Percentiles rank a stretch among this genome's conserved stretches.
phyloP scores from a whole-genome alignment of 805 yeast genomes.

The Wickerhamiella sergipiensis region DNA sequence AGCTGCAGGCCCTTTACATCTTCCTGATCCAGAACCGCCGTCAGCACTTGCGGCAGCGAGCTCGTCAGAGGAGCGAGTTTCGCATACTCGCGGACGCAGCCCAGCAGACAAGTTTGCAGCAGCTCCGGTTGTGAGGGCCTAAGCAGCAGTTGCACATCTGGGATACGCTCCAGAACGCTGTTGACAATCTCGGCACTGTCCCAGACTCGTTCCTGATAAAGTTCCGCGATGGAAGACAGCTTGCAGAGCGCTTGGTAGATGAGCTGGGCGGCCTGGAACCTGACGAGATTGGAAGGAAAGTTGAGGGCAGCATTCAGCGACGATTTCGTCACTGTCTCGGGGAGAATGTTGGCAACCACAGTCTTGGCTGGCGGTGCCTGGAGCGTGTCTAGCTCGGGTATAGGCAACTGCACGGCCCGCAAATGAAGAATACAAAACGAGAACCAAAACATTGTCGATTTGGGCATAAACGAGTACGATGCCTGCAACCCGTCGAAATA shows the following conservation, averaged over 20 bases:
- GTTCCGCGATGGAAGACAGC: slow-evolving; percentile 30
- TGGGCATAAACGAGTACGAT: slow-evolving; percentile 51
- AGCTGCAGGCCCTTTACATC: slow-evolving; percentile 15
- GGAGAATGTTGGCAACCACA: slow-evolving; percentile 45
- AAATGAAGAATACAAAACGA: slow-evolving; percentile 53
- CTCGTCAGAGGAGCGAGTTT: neutral
- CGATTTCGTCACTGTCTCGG: slow-evolving; percentile 46
- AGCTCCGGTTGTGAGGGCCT: slow-evolving; percentile 6
- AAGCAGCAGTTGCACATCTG: slow-evolving; percentile 20
- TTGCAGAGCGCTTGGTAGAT: slow-evolving; percentile 42
- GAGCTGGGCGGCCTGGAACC: slow-evolving; percentile 51
- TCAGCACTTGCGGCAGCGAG: slow-evolving; percentile 1
- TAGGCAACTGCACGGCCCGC: slow-evolving; percentile 41
- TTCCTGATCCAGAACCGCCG: slow-evolving; percentile 6
- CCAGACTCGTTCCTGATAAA: slow-evolving; percentile 32
- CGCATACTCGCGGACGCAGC: slow-evolving; percentile 4
- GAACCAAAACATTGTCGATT: slow-evolving; percentile 68
- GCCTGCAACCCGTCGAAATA: slow-evolving; percentile 27
- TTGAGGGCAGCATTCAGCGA: slow-evolving; percentile 46
- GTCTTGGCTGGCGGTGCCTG: slow-evolving; percentile 26
- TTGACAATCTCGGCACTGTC: slow-evolving; percentile 25
- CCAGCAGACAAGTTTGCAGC: slow-evolving; percentile 8
- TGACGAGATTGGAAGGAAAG: slow-evolving; percentile 34
- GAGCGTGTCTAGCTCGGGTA: slow-evolving; percentile 29
- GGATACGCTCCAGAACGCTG: slow-evolving; percentile 23